A percentile compares a stretch with the other conserved stretches of the same genome.
These are phyloP conservation scores for Pythium dissimile DNA, from an alignment of 352 stramenopile species.

Conservation along the genomic window DNA sequence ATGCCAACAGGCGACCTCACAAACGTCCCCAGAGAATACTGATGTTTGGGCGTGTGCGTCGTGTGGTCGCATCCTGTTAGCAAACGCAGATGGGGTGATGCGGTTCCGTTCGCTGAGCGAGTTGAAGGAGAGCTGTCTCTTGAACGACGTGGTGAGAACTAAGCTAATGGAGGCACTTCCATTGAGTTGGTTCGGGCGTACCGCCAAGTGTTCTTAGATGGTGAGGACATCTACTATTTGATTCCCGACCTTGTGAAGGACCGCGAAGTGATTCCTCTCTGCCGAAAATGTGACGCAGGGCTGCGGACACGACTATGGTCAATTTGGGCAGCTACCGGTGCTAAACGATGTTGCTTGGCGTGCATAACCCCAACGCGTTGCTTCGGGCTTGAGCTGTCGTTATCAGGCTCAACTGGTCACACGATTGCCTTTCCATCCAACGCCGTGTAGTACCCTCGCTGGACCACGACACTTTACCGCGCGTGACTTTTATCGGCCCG, in stretches of 20 bases:
- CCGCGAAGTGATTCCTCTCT: constrained; percentile 7
- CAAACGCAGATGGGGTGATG: neutral
- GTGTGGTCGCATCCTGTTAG: neutral
- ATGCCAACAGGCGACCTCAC: neutral
- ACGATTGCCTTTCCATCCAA: constrained; percentile 1
- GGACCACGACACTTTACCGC: neutral
- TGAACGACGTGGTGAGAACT: neutral
- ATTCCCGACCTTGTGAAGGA: constrained; percentile 24
- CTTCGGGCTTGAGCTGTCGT: constrained; percentile 2
- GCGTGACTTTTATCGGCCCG: neutral
- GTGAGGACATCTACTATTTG: constrained; percentile 12
- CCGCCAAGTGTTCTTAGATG: constrained; percentile 14
- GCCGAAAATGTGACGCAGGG: constrained; percentile 4
- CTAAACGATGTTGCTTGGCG: constrained; percentile 5
- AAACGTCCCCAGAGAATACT: neutral
- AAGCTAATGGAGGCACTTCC: neutral
- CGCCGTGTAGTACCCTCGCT: neutral
- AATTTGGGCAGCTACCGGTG: neutral
- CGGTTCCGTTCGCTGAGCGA: neutral
- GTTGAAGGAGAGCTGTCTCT: too few species aligned
- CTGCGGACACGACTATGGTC: constrained; percentile 25
- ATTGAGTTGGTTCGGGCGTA: constrained; percentile 1
- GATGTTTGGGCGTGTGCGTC: neutral
- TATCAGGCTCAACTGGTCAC: neutral
- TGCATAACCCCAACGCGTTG: constrained; percentile 11